Base-by-base conservation (phyloP, 495 filamentous ascomycete genomes). In the Pyrenopolyporus hunteri region DNA sequence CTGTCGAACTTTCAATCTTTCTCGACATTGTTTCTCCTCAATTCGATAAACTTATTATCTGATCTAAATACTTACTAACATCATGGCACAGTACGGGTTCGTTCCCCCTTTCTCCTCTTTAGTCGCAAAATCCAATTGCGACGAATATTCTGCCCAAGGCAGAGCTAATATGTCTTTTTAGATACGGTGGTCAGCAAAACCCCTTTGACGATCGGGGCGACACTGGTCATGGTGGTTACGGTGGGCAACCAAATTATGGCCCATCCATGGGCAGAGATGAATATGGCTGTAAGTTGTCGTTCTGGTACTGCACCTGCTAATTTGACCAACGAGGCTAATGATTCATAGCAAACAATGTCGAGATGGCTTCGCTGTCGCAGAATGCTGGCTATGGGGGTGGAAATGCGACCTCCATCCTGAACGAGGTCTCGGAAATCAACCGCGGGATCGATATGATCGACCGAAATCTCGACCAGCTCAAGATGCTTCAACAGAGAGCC, bases 401-500 rank as follows among this genome's bases (percentile, higher is more conserved):
- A 52, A 86, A 87, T 59, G 85, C 89, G 17, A 91, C 87, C 66
- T 82, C 83, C 33, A 86, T 95, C 65, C 81, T 97, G 40, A 89
- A 94, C 74, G 89, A 95, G 70, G 91, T 91, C 77, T 80, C 82
- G 16, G 84, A 88, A 33, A 87, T 96, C 74, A 86, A 89, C 73
- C 80, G 82, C 44, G 88, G 84, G 29, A 89, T 97, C 60, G 85
- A 93, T 61, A 78, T 82, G 53, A 82, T 96, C 49, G 85, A 96
- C 69, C 74, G 66, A 50, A 83, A 83, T 53, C 82, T 91, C 31
- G 73, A 82, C 47, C 73, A 80, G 31, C 82, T 92, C 10, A 76
- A 74, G 33, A 73, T 74, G 52, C 76, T 86, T 20, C 88, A 92
- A 61, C 75, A 80, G 33, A 73, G 76, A 47, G 78, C 81, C 20